A percentile compares a stretch with the other conserved stretches of the same genome.
These are phyloP conservation scores for Lecanicillium sp. DNA, from an alignment of 2,329 filamentous ascomycete species.

Conservation along the genomic window DNA sequence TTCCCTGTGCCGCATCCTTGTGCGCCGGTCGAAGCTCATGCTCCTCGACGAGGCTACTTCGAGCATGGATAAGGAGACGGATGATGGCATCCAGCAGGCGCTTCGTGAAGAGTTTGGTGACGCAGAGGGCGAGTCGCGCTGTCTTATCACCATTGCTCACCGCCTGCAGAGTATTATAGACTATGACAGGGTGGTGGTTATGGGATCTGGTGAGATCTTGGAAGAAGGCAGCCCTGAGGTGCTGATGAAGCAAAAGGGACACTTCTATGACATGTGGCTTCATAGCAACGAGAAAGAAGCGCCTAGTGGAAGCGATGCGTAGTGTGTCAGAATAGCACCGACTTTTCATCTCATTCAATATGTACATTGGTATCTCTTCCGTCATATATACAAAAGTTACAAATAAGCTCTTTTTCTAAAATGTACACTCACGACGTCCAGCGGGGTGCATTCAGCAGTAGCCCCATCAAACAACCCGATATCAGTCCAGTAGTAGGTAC, in stretches of 20 bases:
- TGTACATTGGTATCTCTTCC: too few species aligned
- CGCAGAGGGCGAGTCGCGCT: conserved; percentile 34
- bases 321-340: too few species aligned
- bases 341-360: too few species aligned
- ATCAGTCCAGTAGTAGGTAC: conserved; percentile 41
- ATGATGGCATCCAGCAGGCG: conserved; percentile 46
- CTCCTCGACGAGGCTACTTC: conserved; percentile 52
- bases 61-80: conserved; percentile 51
- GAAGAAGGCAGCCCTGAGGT: conserved; percentile 45
- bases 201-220: conserved; percentile 44
- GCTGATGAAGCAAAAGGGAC: conserved; percentile 34
- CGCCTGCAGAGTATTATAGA: conserved; percentile 51
- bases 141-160: conserved; percentile 51
- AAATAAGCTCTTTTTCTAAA: neutral
- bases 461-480: conserved; percentile 44
- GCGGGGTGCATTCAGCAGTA: conserved; percentile 45
- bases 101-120: conserved; percentile 39
- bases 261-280: conserved; percentile 47
- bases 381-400: neutral
- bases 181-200: conserved; percentile 50
- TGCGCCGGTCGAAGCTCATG: conserved; percentile 47
- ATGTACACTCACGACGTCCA: conserved; percentile 13
- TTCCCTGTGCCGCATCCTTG: conserved; percentile 48
- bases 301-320: too few species aligned
- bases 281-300: conserved; percentile 37